Evolutionary conservation across 2,329 filamentous ascomycete genomes (phyloP), one percentile per base, ranked within the genome.

Genomic region (Sporothrix globosa): DNA sequence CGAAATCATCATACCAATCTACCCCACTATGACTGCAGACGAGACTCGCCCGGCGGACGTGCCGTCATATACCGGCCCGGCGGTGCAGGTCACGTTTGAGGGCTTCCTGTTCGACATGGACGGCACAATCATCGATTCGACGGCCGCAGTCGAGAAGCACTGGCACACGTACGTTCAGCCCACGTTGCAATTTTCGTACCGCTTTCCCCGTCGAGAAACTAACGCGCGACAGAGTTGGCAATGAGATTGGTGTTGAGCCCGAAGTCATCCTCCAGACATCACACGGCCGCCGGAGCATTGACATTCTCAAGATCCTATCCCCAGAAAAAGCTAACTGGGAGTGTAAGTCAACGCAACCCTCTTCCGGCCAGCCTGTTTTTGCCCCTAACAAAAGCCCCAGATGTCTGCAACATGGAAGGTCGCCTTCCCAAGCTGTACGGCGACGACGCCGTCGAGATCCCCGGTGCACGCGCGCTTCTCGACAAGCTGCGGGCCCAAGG

Each of bases 301-400:
- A 99, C 76, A 89, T 91, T 2, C 85, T 99, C 71, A 87, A 87
- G 78, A 83, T 94, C 39, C 87, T 97, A 71, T 90, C 92, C 73
- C 91, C 93, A 19, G 89, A 92, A 75, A 92, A 93, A 78, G 96
- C 96, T 54, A 97, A 91, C 76, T 95, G 92, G 93, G 93, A 97
- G 74, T 97, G 93, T 96, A 82, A 82, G 92, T 87, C 34, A 17
- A 24, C 39, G 5, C 6, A 14, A 27, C 11, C 11, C 44, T n/a
- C 65, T 50, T 3, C 56, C 44, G 17, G 19, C 19, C 27, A 14
- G 7, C 27, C 5, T 7, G 13, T 0, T 9, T 24, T 17, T 7
- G 24, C 2, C 14, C 52, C 24, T 14, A 14, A 53, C 63, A 21
- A 21, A 24, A 11, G 30, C 2, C 24, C 9, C 39, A 96, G 93